Conservation (phyloP, 176 grass and related monocot genomes). For the Oryza glaberrima region DNA sequence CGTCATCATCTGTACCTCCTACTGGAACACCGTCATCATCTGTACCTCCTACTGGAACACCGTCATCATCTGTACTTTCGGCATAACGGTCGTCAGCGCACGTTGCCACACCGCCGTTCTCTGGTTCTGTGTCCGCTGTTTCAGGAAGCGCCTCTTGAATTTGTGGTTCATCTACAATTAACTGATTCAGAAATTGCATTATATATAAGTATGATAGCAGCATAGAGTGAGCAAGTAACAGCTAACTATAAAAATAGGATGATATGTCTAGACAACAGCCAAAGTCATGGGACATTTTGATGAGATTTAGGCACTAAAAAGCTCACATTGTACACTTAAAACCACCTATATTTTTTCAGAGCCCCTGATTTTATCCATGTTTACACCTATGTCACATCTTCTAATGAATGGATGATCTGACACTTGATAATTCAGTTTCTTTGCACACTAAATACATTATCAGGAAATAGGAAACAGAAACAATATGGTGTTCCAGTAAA, state of each 20-base stretch:
- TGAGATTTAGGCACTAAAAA: background rate
- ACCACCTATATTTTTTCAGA: background rate
- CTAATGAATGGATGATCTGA: constrained; percentile 4
- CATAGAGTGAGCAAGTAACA: constrained; percentile 5
- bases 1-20: background rate
- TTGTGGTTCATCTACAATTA: constrained; percentile 12
- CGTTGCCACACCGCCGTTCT: background rate
- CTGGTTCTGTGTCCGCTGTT: background rate
- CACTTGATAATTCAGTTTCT: constrained; percentile 2
- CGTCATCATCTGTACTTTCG: constrained; percentile 35
- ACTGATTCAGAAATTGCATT: constrained; percentile 23
- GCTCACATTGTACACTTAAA: background rate
- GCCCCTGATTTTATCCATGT: background rate
- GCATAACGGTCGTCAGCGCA: constrained; percentile 7
- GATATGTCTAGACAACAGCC: background rate
- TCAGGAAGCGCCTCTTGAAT: background rate
- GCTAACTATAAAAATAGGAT: background rate
- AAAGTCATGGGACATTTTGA: background rate
- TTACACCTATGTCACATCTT: background rate
- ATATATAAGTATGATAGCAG: background rate
- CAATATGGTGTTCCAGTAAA: background rate
- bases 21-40: background rate
- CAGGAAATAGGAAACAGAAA: constrained; percentile 1
- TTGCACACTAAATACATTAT: background rate
- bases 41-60: constrained; percentile 14